Evolutionary conservation across 2,329 filamentous ascomycete species (phyloP), one percentile per base, ranked within the genome.

Genomic region (Aureobasidium leucospermi): DNA sequence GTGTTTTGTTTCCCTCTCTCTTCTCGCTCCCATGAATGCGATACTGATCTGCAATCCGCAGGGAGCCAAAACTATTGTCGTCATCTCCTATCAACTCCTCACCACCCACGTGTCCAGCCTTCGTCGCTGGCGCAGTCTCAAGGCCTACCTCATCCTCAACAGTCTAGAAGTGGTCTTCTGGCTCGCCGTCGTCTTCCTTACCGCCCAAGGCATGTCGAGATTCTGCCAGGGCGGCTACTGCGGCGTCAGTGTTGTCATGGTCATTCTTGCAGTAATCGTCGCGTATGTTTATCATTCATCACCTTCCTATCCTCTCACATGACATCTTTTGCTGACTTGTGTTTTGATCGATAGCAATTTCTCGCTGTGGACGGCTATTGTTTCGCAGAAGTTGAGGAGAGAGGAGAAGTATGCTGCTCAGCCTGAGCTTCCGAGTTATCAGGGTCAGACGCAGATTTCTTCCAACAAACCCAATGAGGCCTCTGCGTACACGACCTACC

Each of bases 161-260:
- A 67, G 62, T 47, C 64, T 78, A 15, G 76, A 79, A 62, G 63
- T 74, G 13, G 67, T 77, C 13, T 77, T 77, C 63, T 78, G 76
- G 75, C 67, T 67, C 15, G 71, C 68, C 5, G 70, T 75, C 7
- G 64, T 71, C 5, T 68, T 72, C 39, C 52, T 75, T 19, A 52
- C 58, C 38, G 38, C n/a, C 2, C 32, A 36, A 29, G 47, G 58
- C 10, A 34, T 53, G 29, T 36, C 29, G n/a, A 49, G 32, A 13
- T 49, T 19, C 13, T 36, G 46, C 28, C 13, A 49, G 19, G 46
- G 46, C 8, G 11, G 31, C n/a, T 49, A 49, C 11, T 49, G 46
- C 31, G 46, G 46, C 4, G 6, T 49, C 2, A 49, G 29, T 23
- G 46, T 49, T 15, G 6, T 49, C 6, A 23, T 34, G 7, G 3